Conservation (phyloP, 176 grass and related monocot species). For the barley (Hordeum vulgare) region MorexV3_pseudomolecules_assembly NC_058524.1:441103400-441103899, state of each 20-base stretch:
- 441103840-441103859: conserved; percentile 32
- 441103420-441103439: background rate
- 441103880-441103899: conserved; percentile 16
- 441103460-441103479: background rate
- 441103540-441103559: background rate
- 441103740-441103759: background rate
- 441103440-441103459: background rate
- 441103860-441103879: conserved; percentile 16
- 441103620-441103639: conserved; percentile 70
- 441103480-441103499: background rate
- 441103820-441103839: background rate
- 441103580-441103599: background rate
- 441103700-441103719: conserved; percentile 59
- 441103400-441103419: conserved; percentile 11
- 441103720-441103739: conserved; percentile 25
- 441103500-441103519: background rate
- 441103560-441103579: background rate
- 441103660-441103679: conserved; percentile 28
- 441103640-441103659: conserved; percentile 49
- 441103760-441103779: background rate
- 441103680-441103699: conserved; percentile 64
- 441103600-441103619: background rate
- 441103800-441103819: background rate
- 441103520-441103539: background rate
- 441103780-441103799: background rate